Base-by-base conservation (phyloP, 768 basidiomycete genomes). In the Stropharia rugosoannulata region DNA sequence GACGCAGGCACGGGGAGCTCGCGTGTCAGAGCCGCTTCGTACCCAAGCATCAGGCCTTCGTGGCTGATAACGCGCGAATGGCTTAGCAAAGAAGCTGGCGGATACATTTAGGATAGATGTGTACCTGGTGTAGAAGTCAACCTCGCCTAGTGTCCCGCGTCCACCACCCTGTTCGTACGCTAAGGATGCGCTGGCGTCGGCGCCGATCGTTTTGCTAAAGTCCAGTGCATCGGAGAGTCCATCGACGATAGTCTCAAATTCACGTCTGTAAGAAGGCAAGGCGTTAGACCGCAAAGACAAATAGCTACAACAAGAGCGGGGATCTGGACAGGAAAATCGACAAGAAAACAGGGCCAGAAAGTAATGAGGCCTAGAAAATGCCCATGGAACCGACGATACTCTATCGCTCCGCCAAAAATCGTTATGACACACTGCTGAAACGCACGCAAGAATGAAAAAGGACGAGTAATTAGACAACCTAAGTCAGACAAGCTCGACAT, bases 51-150 rank as follows among this genome's bases (percentile, higher is more conserved):
- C 48, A 96, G 76, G 18, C 95, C 96, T 73, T 97, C 95, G 65
- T 97, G 95, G 68, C 91, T 93, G 38, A 41, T 16, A 16, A 40
- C 27, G 47, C 29, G 29, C 7, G 7, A 10, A 4, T 41, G 41
- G 4, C 8, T 12, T 15, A 38, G 13, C 12, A 13, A 32, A 18
- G 15, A 35, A n/a, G 12, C 12, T n/a, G 4, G 32, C 32, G 12
- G 40, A 45, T 39, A 55, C 38, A 13, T 25, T 19, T 27, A 46
- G 44, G 11, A 29, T 19, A 16, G 18, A 16, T 27, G 54, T 2
- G 32, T 56, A 85, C 93, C 90, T 94, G 3, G 93, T 95, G 74
- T 93, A 98, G 61, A 98, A 87, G 67, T 98, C 95, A 0, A 95
- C 93, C 65, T 93, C 94, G 22, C 90, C 90, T 18, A 95, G 76